These are phyloP conservation scores for Flaveria sonorensis DNA, from an alignment of 129 eudicot species.

Conservation along the genomic window DNA sequence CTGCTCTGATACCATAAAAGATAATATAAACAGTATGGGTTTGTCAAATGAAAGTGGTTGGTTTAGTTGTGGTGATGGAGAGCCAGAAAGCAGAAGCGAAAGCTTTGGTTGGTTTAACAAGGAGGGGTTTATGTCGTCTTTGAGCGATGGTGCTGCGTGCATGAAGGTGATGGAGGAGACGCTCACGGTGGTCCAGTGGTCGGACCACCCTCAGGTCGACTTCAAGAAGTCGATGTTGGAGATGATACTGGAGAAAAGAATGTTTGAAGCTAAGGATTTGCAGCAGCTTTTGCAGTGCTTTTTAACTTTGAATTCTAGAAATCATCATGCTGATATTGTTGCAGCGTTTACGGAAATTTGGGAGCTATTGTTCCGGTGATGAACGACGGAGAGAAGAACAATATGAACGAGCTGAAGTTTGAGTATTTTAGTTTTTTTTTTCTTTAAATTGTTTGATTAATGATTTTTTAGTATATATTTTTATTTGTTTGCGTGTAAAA, in stretches of 20 bases:
- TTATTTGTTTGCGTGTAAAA: background rate
- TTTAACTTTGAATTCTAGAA: conserved; percentile 53
- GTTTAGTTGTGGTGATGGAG: too few species aligned
- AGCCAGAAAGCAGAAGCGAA: too few species aligned
- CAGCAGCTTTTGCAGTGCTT: conserved; percentile 68
- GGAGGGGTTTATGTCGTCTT: background rate
- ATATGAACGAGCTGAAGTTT: background rate
- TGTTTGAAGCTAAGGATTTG: conserved; percentile 61
- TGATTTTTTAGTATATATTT: background rate
- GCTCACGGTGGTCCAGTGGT: conserved; percentile 60
- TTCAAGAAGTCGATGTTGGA: conserved; percentile 83
- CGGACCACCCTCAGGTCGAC: conserved; percentile 65
- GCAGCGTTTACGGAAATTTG: conserved; percentile 68
- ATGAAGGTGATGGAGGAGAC: conserved; percentile 49
- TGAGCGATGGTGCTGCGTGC: background rate
- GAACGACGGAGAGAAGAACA: background rate
- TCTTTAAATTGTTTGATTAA: background rate
- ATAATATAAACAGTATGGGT: background rate
- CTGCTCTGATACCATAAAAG: background rate
- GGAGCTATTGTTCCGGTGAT: conserved; percentile 43
- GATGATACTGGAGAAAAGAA: conserved; percentile 69
- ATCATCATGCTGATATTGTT: conserved; percentile 59
- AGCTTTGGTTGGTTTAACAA: conserved; percentile 24
- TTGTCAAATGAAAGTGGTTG: conserved; percentile 28
- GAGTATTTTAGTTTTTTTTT: background rate